Evolutionary conservation across 352 stramenopile genomes (phyloP), one percentile per base, ranked within the genome.

Genomic region (Phytophthora megakarya): DNA sequence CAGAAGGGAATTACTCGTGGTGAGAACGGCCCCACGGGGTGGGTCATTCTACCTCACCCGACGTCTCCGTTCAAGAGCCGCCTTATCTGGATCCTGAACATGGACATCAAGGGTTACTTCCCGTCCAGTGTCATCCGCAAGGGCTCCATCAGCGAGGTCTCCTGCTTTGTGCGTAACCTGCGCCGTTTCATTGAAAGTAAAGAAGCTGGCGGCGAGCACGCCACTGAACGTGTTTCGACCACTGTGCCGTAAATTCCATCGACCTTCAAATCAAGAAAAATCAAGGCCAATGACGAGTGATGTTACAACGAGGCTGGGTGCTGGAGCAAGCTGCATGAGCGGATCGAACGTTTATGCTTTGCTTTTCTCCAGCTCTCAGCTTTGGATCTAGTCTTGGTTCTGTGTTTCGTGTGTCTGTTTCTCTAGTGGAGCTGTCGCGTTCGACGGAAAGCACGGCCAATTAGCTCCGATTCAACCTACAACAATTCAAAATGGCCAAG

Each of bases 91-190:
- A 87, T 93, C 51, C 50, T 93, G 5, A 93, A 93, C 73, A 88
- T 81, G 61, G 84, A 93, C 66, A 93, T 93, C 64, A 93, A 93
- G 73, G 82, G 82, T 13, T 93, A 89, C 70, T 93, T 93, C 60
- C 84, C 84, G 10, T 80, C 72, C 3, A 92, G 81, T 38, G 61
- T 90, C 54, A 88, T 93, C 61, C 81, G 78, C 68, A 93, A 93
- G 63, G 84, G 84, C 55, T 91, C 82, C 39, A 75, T 93, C 49
- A 86, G 82, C 51, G 84, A 93, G 51, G 78, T 90, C 42, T 80
- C 73, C 50, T 92, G 82, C 70, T 93, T 92, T 47, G 67, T 93
- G 25, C 84, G 84, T 64, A 93, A 93, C 54, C 58, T 93, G 68
- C 84, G 84, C 30, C 80, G 76, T 35, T 84, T 89, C 67, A 70